Percentiles rank a stretch among this genome's conserved stretches.
phyloP scores from a whole-genome alignment of 371 early-diverging fungal species.

The Mucor velutinosus region DNA sequence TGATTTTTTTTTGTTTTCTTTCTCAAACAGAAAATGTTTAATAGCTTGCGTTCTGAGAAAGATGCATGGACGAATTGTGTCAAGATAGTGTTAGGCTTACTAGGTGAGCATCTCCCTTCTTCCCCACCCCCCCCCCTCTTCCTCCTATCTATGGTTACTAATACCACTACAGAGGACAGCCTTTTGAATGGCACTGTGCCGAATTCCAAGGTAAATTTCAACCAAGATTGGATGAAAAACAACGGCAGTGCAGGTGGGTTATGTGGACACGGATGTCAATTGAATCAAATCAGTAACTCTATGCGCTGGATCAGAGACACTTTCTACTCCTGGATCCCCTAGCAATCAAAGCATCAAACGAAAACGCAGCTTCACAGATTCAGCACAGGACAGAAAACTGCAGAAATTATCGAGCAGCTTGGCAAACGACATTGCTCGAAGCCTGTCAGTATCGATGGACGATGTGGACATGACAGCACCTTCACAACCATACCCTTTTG shows the following conservation, averaged over 20 bases:
- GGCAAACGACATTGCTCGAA: slow-evolving; percentile 51
- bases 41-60: slow-evolving; percentile 29
- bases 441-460: slow-evolving; percentile 31
- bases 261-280: not conserved
- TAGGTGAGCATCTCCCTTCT: slow-evolving; percentile 27
- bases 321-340: slow-evolving; percentile 13
- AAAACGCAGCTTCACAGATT: slow-evolving; percentile 43
- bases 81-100: slow-evolving; percentile 36
- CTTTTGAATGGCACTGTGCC: slow-evolving; percentile 21
- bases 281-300: not conserved
- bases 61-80: slow-evolving; percentile 43
- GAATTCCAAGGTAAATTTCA: slow-evolving; percentile 4
- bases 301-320: not conserved
- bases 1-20: not conserved
- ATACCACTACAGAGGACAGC: slow-evolving; percentile 36
- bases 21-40: slow-evolving; percentile 21
- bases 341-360: slow-evolving; percentile 29
- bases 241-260: slow-evolving; percentile 13
- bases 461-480: slow-evolving; percentile 12
- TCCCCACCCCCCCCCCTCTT: no score
- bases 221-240: slow-evolving; percentile 4
- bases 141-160: slow-evolving; percentile 10
- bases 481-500: not conserved
- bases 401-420: slow-evolving; percentile 41
- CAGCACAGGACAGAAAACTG: slow-evolving; percentile 41